A percentile compares a stretch with the other conserved stretches of the same genome.
These are phyloP conservation scores for Elsinoe fawcettii DNA, from an alignment of 2,329 filamentous ascomycete genomes.

Conservation along the genomic window DNA sequence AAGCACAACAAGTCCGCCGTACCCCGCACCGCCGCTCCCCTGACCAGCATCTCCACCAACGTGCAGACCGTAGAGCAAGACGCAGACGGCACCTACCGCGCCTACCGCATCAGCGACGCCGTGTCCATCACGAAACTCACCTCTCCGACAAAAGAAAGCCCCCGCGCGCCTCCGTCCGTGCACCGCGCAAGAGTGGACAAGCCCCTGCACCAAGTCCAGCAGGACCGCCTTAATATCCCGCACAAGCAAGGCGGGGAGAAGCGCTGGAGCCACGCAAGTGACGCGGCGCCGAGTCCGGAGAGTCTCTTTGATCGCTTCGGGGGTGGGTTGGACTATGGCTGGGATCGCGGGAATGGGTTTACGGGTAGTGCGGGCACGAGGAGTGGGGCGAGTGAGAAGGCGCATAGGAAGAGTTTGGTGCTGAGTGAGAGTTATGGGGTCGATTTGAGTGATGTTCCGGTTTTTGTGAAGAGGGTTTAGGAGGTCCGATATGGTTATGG, in stretches of 20 bases:
- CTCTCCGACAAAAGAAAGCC: not conserved
- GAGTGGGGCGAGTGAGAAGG: constrained; percentile 21
- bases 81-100: constrained; percentile 10
- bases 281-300: constrained; percentile 11
- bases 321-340: constrained; percentile 33
- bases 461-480: constrained; percentile 28
- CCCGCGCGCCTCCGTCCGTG: not conserved
- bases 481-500: not conserved
- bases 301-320: constrained; percentile 27
- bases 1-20: constrained; percentile 18
- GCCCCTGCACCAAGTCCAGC: constrained; percentile 17
- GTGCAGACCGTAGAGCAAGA: constrained; percentile 2
- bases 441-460: constrained; percentile 35
- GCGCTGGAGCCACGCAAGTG: not conserved
- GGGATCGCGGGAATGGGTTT: constrained; percentile 29
- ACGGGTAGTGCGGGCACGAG: constrained; percentile 33
- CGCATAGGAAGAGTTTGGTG: constrained; percentile 29
- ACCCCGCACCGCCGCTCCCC: constrained; percentile 4
- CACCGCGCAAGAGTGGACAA: constrained; percentile 4
- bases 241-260: not conserved
- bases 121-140: constrained; percentile 9
- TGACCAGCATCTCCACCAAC: constrained; percentile 12
- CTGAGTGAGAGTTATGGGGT: constrained; percentile 30
- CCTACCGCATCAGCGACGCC: constrained; percentile 12
- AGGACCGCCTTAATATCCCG: not conserved